phyloP scores from a whole-genome alignment of 441 rosid genomes.

The Lagerstroemia fauriei region DNA sequence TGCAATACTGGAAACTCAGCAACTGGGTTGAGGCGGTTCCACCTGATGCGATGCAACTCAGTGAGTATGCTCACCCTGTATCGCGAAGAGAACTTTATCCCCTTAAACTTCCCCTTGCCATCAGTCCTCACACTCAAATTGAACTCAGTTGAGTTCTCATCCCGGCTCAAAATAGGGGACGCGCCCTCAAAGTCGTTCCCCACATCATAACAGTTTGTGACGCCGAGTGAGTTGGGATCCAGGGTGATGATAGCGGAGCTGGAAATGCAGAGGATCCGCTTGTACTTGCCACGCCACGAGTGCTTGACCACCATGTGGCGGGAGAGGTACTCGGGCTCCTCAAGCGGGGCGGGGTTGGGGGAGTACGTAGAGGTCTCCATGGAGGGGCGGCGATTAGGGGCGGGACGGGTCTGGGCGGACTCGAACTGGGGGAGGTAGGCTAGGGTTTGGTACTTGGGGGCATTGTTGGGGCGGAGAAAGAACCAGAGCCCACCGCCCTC shows the following conservation, averaged over 20 bases:
- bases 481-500: conserved; percentile 73
- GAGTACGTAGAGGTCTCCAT: conserved; percentile 35
- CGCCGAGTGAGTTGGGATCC: conserved; percentile 72
- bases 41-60: conserved; percentile 76
- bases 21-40: conserved; percentile 61
- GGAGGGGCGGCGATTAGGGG: conserved; percentile 31
- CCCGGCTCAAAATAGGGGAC: conserved; percentile 71
- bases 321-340: conserved; percentile 93
- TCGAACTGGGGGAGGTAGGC: conserved; percentile 58
- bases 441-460: conserved; percentile 57
- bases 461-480: conserved; percentile 61
- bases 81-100: conserved; percentile 76
- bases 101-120: conserved; percentile 86
- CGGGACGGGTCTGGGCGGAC: conserved; percentile 27
- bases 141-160: conserved; percentile 78
- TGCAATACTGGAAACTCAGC: conserved; percentile 91
- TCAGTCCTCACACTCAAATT: conserved; percentile 79
- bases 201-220: conserved; percentile 80
- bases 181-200: conserved; percentile 77
- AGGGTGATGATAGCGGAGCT: conserved; percentile 67
- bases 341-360: conserved; percentile 37
- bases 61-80: conserved; percentile 83
- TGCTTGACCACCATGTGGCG: conserved; percentile 86
- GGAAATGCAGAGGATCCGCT: conserved; percentile 84
- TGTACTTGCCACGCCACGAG: conserved; percentile 98